Base-by-base conservation (phyloP, 345 rosid species). In the Ceriops decandra region DNA sequence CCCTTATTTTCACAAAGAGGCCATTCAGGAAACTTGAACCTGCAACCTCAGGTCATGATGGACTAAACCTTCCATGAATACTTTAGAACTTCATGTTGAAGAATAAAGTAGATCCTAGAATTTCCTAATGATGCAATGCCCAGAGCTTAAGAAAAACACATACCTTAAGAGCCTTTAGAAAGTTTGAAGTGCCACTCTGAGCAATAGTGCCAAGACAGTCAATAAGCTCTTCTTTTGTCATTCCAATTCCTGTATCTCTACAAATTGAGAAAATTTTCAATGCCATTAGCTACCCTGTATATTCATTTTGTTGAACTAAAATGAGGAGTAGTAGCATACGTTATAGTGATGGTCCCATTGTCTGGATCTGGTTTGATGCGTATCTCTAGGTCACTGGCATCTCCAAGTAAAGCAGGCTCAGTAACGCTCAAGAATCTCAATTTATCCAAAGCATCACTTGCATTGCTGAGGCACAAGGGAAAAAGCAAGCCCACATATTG, bases 181-280 rank as follows among this genome's bases (percentile, higher is more conserved):
- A 95, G 69, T 86, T 95, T 20, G 99, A 91, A 76, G 99, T 91
- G 27, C 99, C 99, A 79, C 96, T 91, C 79, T 95, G 99, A 73
- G 99, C 99, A 82, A 95, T 95, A n/a, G 99, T 95, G 72, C 99
- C 99, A 75, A 95, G 97, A 69, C 99, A 95, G 67, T 91, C 99
- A 67, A 95, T 75, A 31, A 95, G 95, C 75, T 95, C 99, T 64
- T 91, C 95, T 63, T 83, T 91, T 21, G 97, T 88, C 99, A 95
- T 95, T n/a, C 99, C 99, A 85, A 95, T 87, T 35, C 99, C 99
- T 73, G 98, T 82, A 66, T 95, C 99, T 1, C 99, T 95, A 81
- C 80, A 83, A 42, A 71, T 64, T 52, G 65, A 57, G 24, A 68
- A 47, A 59, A 59, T 70, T 22, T 21, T 16, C 57, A 26, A 4